A percentile compares a stretch with the other conserved stretches of the same genome.
These are phyloP conservation scores for Carex scoparia DNA, from an alignment of 176 grass and related monocot species.

Conservation along the genomic window DNA sequence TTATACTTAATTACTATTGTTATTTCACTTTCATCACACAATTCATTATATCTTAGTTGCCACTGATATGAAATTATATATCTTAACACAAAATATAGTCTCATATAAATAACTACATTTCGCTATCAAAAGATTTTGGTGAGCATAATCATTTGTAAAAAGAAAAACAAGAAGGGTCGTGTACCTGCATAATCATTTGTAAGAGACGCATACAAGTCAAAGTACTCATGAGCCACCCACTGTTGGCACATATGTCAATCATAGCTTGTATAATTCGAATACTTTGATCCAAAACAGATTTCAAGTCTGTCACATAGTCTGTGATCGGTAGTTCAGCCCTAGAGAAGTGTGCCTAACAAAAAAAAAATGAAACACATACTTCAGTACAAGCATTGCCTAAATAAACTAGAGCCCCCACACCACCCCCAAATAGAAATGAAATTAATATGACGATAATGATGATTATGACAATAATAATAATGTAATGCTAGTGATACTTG, in stretches of 20 bases:
- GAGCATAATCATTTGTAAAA: background rate
- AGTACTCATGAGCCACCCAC: conserved; percentile 87
- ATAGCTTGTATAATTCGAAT: conserved; percentile 97
- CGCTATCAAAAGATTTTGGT: background rate
- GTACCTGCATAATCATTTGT: conserved; percentile 99
- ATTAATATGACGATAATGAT: background rate
- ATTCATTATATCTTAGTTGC: background rate
- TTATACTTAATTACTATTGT: background rate
- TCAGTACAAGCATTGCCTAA: background rate
- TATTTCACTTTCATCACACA: background rate
- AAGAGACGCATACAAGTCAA: conserved; percentile 92
- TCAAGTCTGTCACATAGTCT: conserved; percentile 88
- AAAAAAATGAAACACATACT: conserved; percentile 27
- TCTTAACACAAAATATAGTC: background rate
- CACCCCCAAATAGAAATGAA: background rate
- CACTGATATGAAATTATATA: background rate
- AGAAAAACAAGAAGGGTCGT: conserved; percentile 10
- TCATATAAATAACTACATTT: background rate
- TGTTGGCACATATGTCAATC: conserved; percentile 98
- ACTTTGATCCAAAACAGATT: conserved; percentile 99
- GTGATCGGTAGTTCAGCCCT: conserved; percentile 78
- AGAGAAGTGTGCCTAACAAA: conserved; percentile 81
- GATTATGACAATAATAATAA: no score
- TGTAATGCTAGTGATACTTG: background rate
- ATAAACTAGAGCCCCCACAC: background rate